phyloP scores from a whole-genome alignment of 495 filamentous ascomycete species.

The Neurospora sp. region DNA sequence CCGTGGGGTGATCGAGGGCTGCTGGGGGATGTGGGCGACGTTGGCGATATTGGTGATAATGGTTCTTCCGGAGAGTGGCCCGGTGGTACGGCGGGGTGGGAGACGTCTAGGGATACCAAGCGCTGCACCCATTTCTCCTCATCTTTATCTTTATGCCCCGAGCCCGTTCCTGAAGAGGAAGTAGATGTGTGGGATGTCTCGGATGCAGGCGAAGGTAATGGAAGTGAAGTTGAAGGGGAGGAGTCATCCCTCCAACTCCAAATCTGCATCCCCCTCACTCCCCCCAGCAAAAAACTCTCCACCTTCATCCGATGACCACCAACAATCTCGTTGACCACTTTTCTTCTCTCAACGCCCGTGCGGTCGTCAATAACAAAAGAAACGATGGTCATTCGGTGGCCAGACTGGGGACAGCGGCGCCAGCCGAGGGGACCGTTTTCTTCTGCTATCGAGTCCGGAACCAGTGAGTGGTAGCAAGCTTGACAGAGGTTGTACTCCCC shows the following conservation, averaged over 20 bases:
- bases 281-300: slow-evolving; percentile 2
- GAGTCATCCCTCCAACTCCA: background rate
- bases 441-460: slow-evolving; percentile 45
- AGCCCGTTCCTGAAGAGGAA: background rate
- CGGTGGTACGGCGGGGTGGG: background rate
- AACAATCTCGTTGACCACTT: slow-evolving; percentile 46
- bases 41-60: fast-evolving
- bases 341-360: slow-evolving; percentile 36
- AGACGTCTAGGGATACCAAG: slow-evolving; percentile 22
- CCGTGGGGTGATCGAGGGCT: slow-evolving; percentile 5
- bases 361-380: slow-evolving; percentile 56
- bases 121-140: slow-evolving; percentile 10
- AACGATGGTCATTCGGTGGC: slow-evolving; percentile 80
- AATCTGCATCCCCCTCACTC: slow-evolving; percentile 30
- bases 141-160: slow-evolving; percentile 7
- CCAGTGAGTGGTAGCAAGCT: slow-evolving; percentile 60
- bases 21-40: background rate
- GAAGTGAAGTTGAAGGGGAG: background rate
- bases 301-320: slow-evolving; percentile 53
- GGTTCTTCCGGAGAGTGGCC: background rate
- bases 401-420: slow-evolving; percentile 55
- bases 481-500: slow-evolving; percentile 81
- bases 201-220: background rate
- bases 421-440: slow-evolving; percentile 73
- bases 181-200: background rate